Base-by-base conservation (phyloP, 148 eudicot species). In the Suaeda aralocaspica region DNA sequence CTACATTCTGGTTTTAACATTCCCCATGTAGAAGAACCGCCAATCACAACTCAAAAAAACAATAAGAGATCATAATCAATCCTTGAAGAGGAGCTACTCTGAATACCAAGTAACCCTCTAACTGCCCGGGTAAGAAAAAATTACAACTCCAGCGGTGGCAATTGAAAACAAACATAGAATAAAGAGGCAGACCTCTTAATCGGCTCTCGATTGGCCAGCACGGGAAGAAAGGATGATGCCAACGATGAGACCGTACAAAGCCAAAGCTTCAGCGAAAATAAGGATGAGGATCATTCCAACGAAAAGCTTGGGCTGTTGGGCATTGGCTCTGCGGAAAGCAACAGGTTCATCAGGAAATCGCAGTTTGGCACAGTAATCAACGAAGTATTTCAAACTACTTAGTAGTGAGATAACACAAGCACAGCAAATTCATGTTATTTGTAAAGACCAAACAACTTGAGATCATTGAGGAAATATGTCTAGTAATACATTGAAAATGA, bases 201-300 rank as follows among this genome's bases (percentile, higher is more conserved):
- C 86, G 12, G 86, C 86, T 81, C 84, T 81, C 24, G 87, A 84
- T 73, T 84, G 87, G 6, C 87, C 87, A 73, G 87, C 87, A 56
- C 87, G 87, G 48, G 87, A 84, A 68, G 84, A 81, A 26, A 84
- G 76, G 73, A 84, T 84, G 73, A 84, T 84, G 34, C 84, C 87
- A 4, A 84, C 87, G 46, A 84, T 84, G 50, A 84, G 82, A 62
- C 87, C 87, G 12, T 84, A 84, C 70, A 84, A 74, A 39, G 87
- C 87, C 66, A 84, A 76, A 34, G 87, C 84, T 78, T 84, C 87
- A 58, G 87, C 87, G 25, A 84, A 81, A 67, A 84, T 84, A 72
- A 84, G 87, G 59, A 84, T 81, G 25, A 84, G 84, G 63, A 83
- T 83, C 86, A 83, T 83, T 71, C 83, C 88, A 29, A 84, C 81